phyloP scores from a whole-genome alignment of 805 yeast species.

The Yarrowia sp. region DNA sequence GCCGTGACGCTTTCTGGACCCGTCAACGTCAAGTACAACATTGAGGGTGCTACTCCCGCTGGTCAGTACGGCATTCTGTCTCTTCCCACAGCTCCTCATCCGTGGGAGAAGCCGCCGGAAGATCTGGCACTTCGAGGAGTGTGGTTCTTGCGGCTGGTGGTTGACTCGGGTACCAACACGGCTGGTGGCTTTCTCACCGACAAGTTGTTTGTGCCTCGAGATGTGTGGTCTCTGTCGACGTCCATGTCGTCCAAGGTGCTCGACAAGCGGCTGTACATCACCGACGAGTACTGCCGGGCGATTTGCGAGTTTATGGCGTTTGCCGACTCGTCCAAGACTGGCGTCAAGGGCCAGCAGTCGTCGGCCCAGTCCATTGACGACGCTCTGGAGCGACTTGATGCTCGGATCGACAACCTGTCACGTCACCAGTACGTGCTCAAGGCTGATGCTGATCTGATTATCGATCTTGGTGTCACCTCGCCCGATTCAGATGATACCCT shows the following conservation, averaged over 20 bases:
- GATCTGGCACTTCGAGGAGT: conserved; percentile 18
- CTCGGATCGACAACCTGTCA: not conserved
- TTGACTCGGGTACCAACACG: conserved; percentile 22
- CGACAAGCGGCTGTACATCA: conserved; percentile 10
- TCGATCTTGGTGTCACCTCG: conserved; percentile 3
- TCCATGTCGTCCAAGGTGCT: not conserved
- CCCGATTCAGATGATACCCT: conserved; percentile 2
- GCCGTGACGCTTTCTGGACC: conserved; percentile 13
- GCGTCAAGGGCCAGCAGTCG: not conserved
- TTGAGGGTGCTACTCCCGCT: not conserved
- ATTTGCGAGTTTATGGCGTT: conserved; percentile 18
- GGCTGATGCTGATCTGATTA: conserved; percentile 1
- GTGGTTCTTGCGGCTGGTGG: conserved; percentile 14
- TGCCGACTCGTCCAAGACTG: not conserved
- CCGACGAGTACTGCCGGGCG: conserved; percentile 18
- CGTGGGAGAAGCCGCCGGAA: conserved; percentile 24
- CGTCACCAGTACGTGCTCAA: conserved; percentile 6
- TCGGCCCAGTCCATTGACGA: conserved; percentile 1
- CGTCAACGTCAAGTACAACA: conserved; percentile 22
- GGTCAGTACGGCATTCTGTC: conserved; percentile 22
- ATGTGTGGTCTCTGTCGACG: conserved; percentile 6
- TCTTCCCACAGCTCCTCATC: conserved; percentile 9
- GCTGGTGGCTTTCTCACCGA: conserved; percentile 23
- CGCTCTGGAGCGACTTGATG: conserved; percentile 9
- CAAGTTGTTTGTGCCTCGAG: conserved; percentile 18